These are phyloP conservation scores for Suhomyces ambrosiae DNA, from an alignment of 1,139 yeast genomes.

Conservation along the genomic window DNA sequence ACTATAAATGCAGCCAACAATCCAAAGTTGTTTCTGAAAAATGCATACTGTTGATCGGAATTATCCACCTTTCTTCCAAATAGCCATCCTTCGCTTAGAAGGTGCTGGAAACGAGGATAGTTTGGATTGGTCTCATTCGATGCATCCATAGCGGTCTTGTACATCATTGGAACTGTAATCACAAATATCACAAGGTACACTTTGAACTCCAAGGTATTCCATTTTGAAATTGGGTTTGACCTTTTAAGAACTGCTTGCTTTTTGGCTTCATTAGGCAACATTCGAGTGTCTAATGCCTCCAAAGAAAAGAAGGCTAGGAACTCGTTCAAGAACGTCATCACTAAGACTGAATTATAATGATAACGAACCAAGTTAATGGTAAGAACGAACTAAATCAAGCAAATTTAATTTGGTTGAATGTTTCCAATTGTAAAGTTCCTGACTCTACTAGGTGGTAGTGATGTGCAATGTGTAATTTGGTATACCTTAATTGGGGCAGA, in stretches of 20 bases:
- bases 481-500: too few relatives aligned
- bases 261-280: slow-evolving; percentile 57
- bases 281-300: slow-evolving; percentile 76
- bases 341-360: too few relatives aligned
- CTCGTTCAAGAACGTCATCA: slow-evolving; percentile 20
- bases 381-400: too few relatives aligned
- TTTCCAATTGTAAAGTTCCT: neutral
- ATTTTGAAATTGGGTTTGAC: slow-evolving; percentile 57
- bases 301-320: slow-evolving; percentile 59
- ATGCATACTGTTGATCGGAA: slow-evolving; percentile 85
- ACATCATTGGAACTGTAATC: slow-evolving; percentile 78
- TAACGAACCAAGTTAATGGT: too few relatives aligned
- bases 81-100: slow-evolving; percentile 73
- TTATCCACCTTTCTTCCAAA: slow-evolving; percentile 83
- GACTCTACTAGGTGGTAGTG: too few relatives aligned
- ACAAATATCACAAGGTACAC: slow-evolving; percentile 64
- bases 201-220: slow-evolving; percentile 76
- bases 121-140: slow-evolving; percentile 79
- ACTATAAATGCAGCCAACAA: slow-evolving; percentile 56
- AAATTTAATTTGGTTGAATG: too few relatives aligned
- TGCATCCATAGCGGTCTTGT: slow-evolving; percentile 79
- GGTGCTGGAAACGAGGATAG: slow-evolving; percentile 60
- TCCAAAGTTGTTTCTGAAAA: slow-evolving; percentile 79
- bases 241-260: slow-evolving; percentile 39
- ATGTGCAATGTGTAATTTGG: too few relatives aligned